phyloP scores from a whole-genome alignment of 805 yeast genomes.

The Metschnikowia similis region DNA sequence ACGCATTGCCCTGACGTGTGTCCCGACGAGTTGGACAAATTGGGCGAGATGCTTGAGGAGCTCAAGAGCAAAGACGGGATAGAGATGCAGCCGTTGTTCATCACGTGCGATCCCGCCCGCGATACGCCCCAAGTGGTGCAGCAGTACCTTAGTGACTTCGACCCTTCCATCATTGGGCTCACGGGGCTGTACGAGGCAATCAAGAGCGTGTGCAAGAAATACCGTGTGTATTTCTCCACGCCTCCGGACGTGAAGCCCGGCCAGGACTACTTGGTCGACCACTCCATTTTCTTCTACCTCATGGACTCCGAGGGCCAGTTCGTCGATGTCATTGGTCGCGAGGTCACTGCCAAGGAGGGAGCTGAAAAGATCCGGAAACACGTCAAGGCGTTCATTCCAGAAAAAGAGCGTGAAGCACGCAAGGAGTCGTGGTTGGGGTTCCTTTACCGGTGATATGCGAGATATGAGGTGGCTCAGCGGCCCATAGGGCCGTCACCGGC shows the following conservation, averaged over 20 bases:
- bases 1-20: constrained; percentile 98
- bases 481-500: no score
- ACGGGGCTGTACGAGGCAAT: constrained; percentile 88
- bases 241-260: constrained; percentile 93
- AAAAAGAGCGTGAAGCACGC: constrained; percentile 61
- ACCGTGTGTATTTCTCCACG: constrained; percentile 94
- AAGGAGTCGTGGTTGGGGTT: constrained; percentile 58
- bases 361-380: constrained; percentile 72
- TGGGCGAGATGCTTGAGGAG: constrained; percentile 65
- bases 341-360: constrained; percentile 75
- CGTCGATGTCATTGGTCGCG: constrained; percentile 91
- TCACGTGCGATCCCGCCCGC: constrained; percentile 96
- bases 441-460: constrained; percentile 28
- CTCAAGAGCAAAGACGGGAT: constrained; percentile 54
- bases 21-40: constrained; percentile 94
- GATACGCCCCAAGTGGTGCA: constrained; percentile 84
- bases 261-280: constrained; percentile 94
- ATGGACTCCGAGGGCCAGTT: constrained; percentile 99
- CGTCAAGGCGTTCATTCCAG: constrained; percentile 71
- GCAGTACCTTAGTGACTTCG: constrained; percentile 83
- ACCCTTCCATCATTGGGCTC: constrained; percentile 81
- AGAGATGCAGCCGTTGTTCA: constrained; percentile 77
- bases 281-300: constrained; percentile 91
- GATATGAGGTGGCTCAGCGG: no score
- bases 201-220: constrained; percentile 80